phyloP scores from a whole-genome alignment of 306 rosid genomes.

The Malus fusca region DNA sequence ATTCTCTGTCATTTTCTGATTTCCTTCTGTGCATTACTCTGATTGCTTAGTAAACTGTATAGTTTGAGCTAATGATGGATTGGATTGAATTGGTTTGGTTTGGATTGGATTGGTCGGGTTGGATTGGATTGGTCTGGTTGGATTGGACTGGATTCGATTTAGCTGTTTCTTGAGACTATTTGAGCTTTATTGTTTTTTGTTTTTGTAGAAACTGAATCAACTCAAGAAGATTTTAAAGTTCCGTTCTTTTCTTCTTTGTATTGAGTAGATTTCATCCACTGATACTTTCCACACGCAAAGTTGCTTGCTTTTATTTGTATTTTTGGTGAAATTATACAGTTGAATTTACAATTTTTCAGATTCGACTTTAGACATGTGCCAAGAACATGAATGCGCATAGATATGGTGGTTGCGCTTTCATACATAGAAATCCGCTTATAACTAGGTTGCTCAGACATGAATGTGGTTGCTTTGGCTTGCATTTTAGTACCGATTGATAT shows the following conservation, averaged over 20 bases:
- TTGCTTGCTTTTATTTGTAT: neutral
- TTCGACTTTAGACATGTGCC: neutral
- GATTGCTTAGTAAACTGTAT: neutral
- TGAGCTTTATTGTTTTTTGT: neutral
- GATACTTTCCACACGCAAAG: neutral
- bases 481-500: slow-evolving; percentile 8
- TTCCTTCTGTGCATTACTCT: neutral
- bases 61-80: neutral
- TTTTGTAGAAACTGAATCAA: neutral
- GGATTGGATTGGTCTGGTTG: too few species aligned
- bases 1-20: neutral
- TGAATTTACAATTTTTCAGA: neutral
- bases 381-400: neutral
- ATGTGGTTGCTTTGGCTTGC: slow-evolving; percentile 10
- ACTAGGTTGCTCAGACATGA: neutral
- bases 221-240: neutral
- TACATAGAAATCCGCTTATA: neutral
- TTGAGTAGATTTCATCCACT: neutral
- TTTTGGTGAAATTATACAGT: neutral
- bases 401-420: neutral
- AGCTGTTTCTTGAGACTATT: neutral
- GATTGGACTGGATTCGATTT: neutral
- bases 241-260: neutral
- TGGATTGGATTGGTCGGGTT: neutral
- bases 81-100: neutral